These are phyloP conservation scores for Emydomyces testavorans DNA, from an alignment of 2,329 filamentous ascomycete genomes.

Conservation along the genomic window DNA sequence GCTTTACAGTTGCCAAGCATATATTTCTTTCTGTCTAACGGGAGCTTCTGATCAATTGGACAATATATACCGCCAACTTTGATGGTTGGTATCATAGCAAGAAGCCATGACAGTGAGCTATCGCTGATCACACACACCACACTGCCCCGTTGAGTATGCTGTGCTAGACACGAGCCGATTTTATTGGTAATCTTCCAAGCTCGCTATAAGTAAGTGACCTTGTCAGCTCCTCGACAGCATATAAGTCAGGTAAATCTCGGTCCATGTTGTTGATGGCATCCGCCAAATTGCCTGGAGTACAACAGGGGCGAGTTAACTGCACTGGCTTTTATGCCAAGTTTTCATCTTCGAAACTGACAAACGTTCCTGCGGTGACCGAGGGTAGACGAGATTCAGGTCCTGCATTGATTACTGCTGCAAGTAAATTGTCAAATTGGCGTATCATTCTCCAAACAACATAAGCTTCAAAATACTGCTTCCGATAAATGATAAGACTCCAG, in stretches of 20 bases:
- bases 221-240: not conserved
- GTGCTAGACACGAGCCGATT: slow-evolving; percentile 13
- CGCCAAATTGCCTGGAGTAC: no score
- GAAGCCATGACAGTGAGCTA: not conserved
- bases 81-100: not conserved
- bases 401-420: not conserved
- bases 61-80: slow-evolving; percentile 3
- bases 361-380: no score
- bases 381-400: not conserved
- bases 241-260: not conserved
- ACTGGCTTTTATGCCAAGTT: no score
- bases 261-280: no score
- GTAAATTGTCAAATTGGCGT: not conserved
- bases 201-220: not conserved
- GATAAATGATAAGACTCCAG: not conserved
- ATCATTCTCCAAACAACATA: not conserved
- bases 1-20: slow-evolving; percentile 2
- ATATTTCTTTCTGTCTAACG: not conserved
- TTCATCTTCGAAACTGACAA: no score
- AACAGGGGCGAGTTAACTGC: no score
- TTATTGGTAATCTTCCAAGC: not conserved
- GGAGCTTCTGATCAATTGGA: slow-evolving; percentile 4
- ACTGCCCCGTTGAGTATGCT: slow-evolving; percentile 5
- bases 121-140: slow-evolving; percentile 6
- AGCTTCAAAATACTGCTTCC: not conserved